Conservation (phyloP, 2,329 filamentous ascomycete species). For the Exophiala xenobiotica region DNA sequence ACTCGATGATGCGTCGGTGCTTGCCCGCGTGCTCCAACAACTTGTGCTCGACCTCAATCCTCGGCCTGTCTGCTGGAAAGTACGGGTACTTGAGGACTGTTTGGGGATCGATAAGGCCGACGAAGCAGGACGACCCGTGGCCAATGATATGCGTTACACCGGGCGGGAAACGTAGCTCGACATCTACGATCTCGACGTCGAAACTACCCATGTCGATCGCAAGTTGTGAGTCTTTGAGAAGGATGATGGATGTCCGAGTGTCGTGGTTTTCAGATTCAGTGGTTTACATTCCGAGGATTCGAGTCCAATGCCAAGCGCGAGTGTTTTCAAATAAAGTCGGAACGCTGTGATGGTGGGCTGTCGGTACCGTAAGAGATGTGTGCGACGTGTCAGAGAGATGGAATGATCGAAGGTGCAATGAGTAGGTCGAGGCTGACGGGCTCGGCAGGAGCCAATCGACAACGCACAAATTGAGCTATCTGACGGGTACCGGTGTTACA, state of each 20-base stretch:
- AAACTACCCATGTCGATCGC: not conserved
- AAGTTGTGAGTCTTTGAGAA: not conserved
- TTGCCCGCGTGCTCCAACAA: slow-evolving; percentile 5
- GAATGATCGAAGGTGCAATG: no score
- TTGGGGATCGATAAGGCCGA: slow-evolving; percentile 9
- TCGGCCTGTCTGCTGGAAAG: slow-evolving; percentile 4
- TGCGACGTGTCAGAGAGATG: no score
- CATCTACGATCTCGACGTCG: slow-evolving; percentile 11
- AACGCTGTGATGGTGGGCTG: no score
- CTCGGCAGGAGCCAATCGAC: no score
- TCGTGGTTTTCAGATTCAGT: not conserved
- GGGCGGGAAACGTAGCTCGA: slow-evolving; percentile 9
- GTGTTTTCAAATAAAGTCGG: no score
- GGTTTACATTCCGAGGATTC: not conserved
- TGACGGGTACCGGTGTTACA: no score
- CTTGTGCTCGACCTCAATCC: slow-evolving; percentile 11
- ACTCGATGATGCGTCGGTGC: slow-evolving; percentile 3
- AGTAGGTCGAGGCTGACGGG: no score
- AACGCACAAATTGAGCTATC: no score
- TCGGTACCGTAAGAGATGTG: no score
- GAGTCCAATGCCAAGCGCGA: no score
- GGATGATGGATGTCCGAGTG: not conserved
- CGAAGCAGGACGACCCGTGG: slow-evolving; percentile 8
- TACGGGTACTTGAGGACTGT: slow-evolving; percentile 12
- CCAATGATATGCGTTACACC: slow-evolving; percentile 12